Evolutionary conservation across 192 early-diverging fungal species (phyloP).

Genomic region (Podila epicladia): DNA sequence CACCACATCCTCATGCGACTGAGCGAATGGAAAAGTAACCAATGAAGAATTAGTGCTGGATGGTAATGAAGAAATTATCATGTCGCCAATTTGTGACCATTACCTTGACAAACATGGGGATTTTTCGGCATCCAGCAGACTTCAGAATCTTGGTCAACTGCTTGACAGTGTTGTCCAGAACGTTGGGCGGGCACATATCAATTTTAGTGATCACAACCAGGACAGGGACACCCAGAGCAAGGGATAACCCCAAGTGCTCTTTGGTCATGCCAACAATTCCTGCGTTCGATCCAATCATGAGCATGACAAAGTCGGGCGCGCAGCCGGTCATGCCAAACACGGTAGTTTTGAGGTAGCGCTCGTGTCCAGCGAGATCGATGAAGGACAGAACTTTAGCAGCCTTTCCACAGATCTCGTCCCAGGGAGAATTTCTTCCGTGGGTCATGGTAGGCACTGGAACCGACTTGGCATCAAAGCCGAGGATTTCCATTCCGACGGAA

Average conservation of each 20-base stretch:
- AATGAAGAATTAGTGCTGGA: too few relatives aligned
- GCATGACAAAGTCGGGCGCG: slow-evolving; percentile 92
- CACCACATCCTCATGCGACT: slow-evolving; percentile 76
- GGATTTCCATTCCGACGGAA: slow-evolving; percentile 88
- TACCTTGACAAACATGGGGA: slow-evolving; percentile 86
- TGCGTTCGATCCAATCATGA: slow-evolving; percentile 88
- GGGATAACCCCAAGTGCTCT: slow-evolving; percentile 90
- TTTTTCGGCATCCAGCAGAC: slow-evolving; percentile 89
- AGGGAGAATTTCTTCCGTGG: slow-evolving; percentile 71
- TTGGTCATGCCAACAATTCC: slow-evolving; percentile 95
- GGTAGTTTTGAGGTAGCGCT: slow-evolving; percentile 95
- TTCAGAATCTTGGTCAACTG: slow-evolving; percentile 87
- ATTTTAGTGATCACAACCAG: slow-evolving; percentile 95
- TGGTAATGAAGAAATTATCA: neutral
- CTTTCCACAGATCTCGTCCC: slow-evolving; percentile 84
- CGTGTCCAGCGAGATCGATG: slow-evolving; percentile 89
- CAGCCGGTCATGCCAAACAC: slow-evolving; percentile 95
- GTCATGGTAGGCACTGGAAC: slow-evolving; percentile 60
- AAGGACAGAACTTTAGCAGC: slow-evolving; percentile 77
- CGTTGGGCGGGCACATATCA: slow-evolving; percentile 90
- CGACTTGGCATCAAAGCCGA: slow-evolving; percentile 86
- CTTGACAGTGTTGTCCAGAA: slow-evolving; percentile 84
- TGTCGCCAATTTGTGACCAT: neutral
- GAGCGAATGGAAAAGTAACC: neutral
- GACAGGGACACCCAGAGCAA: slow-evolving; percentile 88